Conservation (phyloP, 768 basidiomycete species). For the Candolleomyces eurysporus region DNA sequence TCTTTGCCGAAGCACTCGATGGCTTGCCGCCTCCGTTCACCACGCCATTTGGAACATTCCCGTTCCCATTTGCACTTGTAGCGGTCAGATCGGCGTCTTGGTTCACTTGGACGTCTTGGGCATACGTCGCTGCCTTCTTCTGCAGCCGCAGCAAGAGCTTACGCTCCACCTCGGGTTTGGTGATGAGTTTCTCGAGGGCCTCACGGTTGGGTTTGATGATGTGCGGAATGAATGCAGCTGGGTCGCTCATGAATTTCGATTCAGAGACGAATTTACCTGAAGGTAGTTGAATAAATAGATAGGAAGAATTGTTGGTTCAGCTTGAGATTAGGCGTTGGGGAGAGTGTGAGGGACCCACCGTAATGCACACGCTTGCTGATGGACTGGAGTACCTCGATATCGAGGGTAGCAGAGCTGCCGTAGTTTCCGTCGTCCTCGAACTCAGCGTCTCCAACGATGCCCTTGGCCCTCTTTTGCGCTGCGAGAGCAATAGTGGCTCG, state of each 20-base stretch:
- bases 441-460: slow-evolving; percentile 65
- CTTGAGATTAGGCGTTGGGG: background rate
- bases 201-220: slow-evolving; percentile 76
- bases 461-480: slow-evolving; percentile 60
- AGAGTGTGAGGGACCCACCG: slow-evolving; percentile 46
- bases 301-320: background rate
- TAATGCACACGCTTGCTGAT: slow-evolving; percentile 98
- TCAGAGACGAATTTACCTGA: slow-evolving; percentile 99
- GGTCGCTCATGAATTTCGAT: slow-evolving; percentile 88
- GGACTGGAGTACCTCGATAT: slow-evolving; percentile 96
- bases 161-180: slow-evolving; percentile 95
- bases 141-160: slow-evolving; percentile 78
- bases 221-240: slow-evolving; percentile 88
- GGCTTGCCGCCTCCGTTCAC: slow-evolving; percentile 19
- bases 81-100: slow-evolving; percentile 33
- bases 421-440: slow-evolving; percentile 96
- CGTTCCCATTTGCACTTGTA: slow-evolving; percentile 28
- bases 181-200: slow-evolving; percentile 83
- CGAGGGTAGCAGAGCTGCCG: slow-evolving; percentile 91
- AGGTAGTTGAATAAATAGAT: background rate
- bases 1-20: slow-evolving; percentile 46
- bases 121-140: slow-evolving; percentile 80
- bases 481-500: slow-evolving; percentile 67
- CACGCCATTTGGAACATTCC: slow-evolving; percentile 15
- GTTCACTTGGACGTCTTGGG: slow-evolving; percentile 78